Evolutionary conservation across 352 stramenopile species (phyloP).

Genomic region (Phytophthora sojae): DNA sequence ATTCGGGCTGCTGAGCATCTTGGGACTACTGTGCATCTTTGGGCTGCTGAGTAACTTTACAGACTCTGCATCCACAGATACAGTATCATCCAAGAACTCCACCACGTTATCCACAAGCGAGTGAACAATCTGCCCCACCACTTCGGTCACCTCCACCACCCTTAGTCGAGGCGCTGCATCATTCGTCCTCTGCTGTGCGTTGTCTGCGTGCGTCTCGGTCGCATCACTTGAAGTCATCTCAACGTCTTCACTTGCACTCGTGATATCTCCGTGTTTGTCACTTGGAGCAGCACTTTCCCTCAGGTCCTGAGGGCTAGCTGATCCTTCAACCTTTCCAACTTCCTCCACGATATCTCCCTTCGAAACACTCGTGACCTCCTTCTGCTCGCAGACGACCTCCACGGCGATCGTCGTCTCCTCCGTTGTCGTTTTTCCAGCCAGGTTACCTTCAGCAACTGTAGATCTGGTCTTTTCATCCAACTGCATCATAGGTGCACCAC

Average conservation of each 20-base stretch:
- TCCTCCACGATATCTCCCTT: neutral
- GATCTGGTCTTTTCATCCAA: neutral
- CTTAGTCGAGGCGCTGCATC: neutral
- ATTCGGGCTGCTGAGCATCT: conserved; percentile 18
- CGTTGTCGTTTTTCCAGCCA: neutral
- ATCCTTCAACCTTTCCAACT: neutral
- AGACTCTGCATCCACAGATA: conserved; percentile 15
- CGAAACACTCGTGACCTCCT: neutral
- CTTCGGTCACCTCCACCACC: conserved; percentile 2
- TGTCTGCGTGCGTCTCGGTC: neutral
- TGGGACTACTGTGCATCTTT: neutral
- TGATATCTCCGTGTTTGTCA: neutral
- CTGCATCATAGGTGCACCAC: neutral
- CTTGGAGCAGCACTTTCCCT: neutral
- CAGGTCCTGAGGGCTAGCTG: neutral
- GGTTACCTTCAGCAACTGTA: neutral
- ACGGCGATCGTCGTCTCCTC: conserved; percentile 6
- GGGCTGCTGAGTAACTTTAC: conserved; percentile 8
- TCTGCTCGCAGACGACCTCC: conserved; percentile 11
- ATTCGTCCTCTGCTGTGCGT: neutral
- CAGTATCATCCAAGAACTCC: conserved; percentile 15
- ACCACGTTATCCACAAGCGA: conserved; percentile 30
- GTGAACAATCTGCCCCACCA: conserved; percentile 17
- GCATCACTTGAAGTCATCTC: conserved; percentile 3
- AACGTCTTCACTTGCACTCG: conserved; percentile 5